Evolutionary conservation across 805 yeast genomes (phyloP), one percentile per base, ranked within the genome.

Genomic region (Candida peoriensis): DNA sequence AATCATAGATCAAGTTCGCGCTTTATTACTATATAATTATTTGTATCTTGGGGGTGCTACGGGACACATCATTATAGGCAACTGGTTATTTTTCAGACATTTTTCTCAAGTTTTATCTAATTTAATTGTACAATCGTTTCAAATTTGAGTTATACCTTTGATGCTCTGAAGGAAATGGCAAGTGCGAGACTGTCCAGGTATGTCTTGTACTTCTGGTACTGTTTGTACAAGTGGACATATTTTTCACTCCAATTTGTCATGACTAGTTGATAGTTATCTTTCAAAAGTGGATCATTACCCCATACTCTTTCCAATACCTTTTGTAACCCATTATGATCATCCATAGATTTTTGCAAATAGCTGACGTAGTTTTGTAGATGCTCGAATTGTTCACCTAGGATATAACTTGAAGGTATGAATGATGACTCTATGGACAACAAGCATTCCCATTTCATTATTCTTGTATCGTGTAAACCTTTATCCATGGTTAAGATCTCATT

Each of bases 211-310:
- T 61, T 63, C 20, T 57, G 48, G 38, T 54, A 57, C 36, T 66
- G 66, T 35, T 48, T 55, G 30, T 55, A 55, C 36, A 67, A 37
- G 36, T 57, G 59, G 16, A 58, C 51, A 32, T 67, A 64, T 36
- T 61, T 67, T 26, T 50, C 54, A 34, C 62, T 59, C 72, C 72
- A 67, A 36, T 64, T 67, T 24, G 53, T 55, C 63, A 64, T 58
- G 2, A 64, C 64, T 5, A 32, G 28, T 12, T 61, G 59, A 31
- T 52, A 58, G 20, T 41, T 32, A 2, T 29, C 30, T n/a, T 37
- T 32, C 11, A 44, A 17, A 4, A 29, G 11, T n/a, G 32, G 25
- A 6, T 31, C 19, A 5, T 27, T 23, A 2, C 50, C 50, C 68
- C 68, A 69, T n/a, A 58, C 44, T 19, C 54, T 47, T 15, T 63